phyloP scores from a whole-genome alignment of 1,284 basidiomycete species.

The Inonotus hispidus region DNA sequence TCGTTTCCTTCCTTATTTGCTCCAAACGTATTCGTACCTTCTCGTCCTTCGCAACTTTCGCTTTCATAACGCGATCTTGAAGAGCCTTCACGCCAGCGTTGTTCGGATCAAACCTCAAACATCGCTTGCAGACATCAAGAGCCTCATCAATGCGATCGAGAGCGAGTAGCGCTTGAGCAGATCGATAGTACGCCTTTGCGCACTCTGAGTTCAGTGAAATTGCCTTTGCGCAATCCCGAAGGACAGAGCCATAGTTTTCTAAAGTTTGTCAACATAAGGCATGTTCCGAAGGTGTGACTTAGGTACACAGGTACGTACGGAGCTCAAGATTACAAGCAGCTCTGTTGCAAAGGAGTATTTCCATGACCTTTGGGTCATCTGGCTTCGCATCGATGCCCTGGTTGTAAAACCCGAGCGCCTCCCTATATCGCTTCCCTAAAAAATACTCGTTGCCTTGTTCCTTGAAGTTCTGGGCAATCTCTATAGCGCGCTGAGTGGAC shows the following conservation, averaged over 20 bases:
- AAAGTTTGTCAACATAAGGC: background rate
- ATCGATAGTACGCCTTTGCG: slow-evolving; percentile 82
- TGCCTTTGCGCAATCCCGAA: slow-evolving; percentile 78
- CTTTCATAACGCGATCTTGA: slow-evolving; percentile 41
- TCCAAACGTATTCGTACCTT: slow-evolving; percentile 46
- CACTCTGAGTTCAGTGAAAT: slow-evolving; percentile 58
- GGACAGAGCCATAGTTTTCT: slow-evolving; percentile 86
- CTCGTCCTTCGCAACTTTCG: slow-evolving; percentile 45
- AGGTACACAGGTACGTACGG: slow-evolving; percentile 39
- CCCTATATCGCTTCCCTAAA: slow-evolving; percentile 78
- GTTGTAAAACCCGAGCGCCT: slow-evolving; percentile 87
- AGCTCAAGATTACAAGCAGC: slow-evolving; percentile 92
- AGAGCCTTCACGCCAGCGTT: slow-evolving; percentile 48
- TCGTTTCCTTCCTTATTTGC: slow-evolving; percentile 40
- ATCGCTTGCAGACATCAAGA: slow-evolving; percentile 70
- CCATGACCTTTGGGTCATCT: slow-evolving; percentile 52
- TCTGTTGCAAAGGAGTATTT: slow-evolving; percentile 81
- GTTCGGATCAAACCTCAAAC: slow-evolving; percentile 50
- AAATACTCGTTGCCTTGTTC: slow-evolving; percentile 95
- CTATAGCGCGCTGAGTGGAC: slow-evolving; percentile 35
- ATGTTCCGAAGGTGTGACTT: slow-evolving; percentile 12
- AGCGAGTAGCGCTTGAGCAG: slow-evolving; percentile 67
- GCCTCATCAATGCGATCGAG: slow-evolving; percentile 76
- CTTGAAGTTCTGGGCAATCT: slow-evolving; percentile 90
- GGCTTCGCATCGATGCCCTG: slow-evolving; percentile 86